Percentiles rank a stretch among this genome's conserved stretches.
phyloP scores from a whole-genome alignment of 208 protist genomes.

The Naegleria fowleri region DNA sequence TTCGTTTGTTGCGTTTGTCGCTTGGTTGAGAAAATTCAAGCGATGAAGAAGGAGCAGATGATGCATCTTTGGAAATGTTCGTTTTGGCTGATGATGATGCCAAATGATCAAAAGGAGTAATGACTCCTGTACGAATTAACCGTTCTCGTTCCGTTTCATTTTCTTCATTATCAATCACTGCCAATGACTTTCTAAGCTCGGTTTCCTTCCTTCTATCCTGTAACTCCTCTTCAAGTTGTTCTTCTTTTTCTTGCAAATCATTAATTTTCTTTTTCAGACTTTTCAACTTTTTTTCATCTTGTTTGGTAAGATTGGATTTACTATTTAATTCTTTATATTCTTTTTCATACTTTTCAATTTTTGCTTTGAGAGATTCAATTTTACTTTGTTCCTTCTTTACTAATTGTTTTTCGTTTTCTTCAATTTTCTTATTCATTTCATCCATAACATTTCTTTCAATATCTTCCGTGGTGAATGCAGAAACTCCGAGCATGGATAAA shows the following conservation, averaged over 20 bases:
- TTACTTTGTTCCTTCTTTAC: background rate
- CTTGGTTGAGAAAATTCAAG: background rate
- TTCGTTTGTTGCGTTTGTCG: background rate
- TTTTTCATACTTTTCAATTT: slow-evolving; percentile 1
- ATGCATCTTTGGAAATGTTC: background rate
- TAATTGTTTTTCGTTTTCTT: background rate
- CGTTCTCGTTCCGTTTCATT: background rate
- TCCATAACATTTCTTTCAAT: slow-evolving; percentile 18
- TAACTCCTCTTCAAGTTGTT: background rate
- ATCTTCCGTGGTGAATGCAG: background rate
- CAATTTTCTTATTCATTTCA: background rate
- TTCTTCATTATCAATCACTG: background rate
- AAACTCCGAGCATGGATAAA: background rate
- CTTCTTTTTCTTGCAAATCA: background rate
- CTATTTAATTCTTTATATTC: background rate
- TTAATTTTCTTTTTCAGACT: background rate
- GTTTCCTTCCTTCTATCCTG: background rate
- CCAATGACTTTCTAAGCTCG: background rate
- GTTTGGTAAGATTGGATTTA: background rate
- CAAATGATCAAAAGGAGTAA: background rate
- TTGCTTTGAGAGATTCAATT: background rate
- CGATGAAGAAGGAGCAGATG: background rate
- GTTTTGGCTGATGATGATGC: background rate
- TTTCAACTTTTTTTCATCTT: background rate
- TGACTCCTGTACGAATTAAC: background rate